These are phyloP conservation scores for Calonectria crousiana DNA, from an alignment of 2,329 filamentous ascomycete genomes.

Conservation along the genomic window DNA sequence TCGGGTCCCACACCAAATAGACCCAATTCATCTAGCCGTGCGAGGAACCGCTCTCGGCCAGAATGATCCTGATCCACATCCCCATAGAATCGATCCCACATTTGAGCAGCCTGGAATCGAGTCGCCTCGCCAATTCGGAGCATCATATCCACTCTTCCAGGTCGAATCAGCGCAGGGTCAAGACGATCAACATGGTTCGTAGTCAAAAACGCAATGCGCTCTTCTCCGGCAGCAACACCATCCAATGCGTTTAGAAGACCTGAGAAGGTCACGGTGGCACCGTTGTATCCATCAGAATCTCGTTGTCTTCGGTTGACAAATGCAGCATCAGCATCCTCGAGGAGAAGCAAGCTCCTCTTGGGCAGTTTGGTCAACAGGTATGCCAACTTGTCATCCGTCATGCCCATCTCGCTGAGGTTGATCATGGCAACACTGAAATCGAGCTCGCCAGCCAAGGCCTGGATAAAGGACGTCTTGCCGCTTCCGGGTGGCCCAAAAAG, in stretches of 20 bases:
- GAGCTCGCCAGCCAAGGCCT: conserved; percentile 91
- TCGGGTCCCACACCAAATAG: conserved; percentile 72
- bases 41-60: conserved; percentile 77
- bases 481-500: conserved; percentile 91
- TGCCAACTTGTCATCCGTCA: conserved; percentile 91
- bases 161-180: conserved; percentile 89
- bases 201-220: conserved; percentile 92
- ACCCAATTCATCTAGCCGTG: conserved; percentile 75
- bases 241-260: conserved; percentile 89
- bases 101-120: conserved; percentile 82
- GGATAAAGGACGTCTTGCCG: conserved; percentile 96
- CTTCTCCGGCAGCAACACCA: conserved; percentile 93
- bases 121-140: conserved; percentile 90
- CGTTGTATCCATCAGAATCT: conserved; percentile 85
- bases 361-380: conserved; percentile 89
- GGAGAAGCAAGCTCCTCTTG: conserved; percentile 81
- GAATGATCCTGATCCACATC: conserved; percentile 77
- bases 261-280: conserved; percentile 93
- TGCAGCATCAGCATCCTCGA: conserved; percentile 93
- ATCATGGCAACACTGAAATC: conserved; percentile 94
- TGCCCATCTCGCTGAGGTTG: conserved; percentile 88
- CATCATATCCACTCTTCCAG: conserved; percentile 94
- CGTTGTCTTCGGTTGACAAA: conserved; percentile 84
- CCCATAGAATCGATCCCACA: conserved; percentile 97
- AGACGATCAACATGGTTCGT: conserved; percentile 94